Evolutionary conservation across 148 eudicot species (phyloP), one percentile per base, ranked within the genome.

Genomic region (Silene latifolia): DNA sequence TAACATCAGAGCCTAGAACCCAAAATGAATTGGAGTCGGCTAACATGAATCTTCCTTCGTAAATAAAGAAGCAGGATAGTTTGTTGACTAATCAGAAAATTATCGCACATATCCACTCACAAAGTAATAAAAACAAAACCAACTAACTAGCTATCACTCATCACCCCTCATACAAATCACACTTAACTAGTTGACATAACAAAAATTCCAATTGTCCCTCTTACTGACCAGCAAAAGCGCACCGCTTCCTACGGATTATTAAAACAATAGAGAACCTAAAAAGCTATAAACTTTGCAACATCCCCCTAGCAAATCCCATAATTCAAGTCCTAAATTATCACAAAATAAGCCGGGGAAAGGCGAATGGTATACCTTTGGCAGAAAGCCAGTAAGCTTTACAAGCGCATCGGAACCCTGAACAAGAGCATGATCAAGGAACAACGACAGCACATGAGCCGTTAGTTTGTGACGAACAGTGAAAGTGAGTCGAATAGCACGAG

Each of bases 361-460:
- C 17, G 69, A 66, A 15, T 4, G 5, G 5, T 12, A 27, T 82
- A 93, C 98, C 93, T 90, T 90, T 9, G 98, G 96, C 67, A 93
- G 77, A 82, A 80, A 93, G 2, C 86, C 83, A 8, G 89, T 82
- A 72, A 93, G 75, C 73, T 89, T 89, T 21, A 74, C 65, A 75
- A 86, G 93, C 13, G 84, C 90, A 46, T 90, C 98, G 12, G 96
- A 89, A 73, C 97, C 93, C 7, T 89, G 84, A 63, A 76, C 86
- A 73, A 93, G 89, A 12, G 84, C 88, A 67, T 63, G 82, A 78
- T 87, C 90, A 67, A 92, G 86, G 83, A 90, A 92, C 2, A 78
- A 75, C 24, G 82, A 79, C 2, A 93, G 78, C 69, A 87, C 86
- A 67, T 88, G 84, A 53, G 88, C 81, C 15, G 83, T 88, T 48